Base-by-base conservation (phyloP, 2,329 filamentous ascomycete genomes). In the Fusarium subglutinans region DNA sequence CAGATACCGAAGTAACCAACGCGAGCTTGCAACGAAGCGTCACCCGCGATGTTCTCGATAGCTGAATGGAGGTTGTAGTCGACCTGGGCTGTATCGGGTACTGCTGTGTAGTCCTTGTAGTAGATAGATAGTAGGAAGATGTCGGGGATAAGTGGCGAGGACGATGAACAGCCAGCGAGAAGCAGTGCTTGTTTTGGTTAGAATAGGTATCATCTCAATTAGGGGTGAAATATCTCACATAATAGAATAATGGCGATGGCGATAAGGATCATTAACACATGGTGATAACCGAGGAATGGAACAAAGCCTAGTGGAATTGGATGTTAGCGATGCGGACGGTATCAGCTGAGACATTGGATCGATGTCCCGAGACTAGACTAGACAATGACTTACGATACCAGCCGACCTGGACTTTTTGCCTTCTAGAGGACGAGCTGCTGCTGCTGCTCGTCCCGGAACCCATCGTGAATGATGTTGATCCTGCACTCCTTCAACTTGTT, bases 101-200 rank as follows among this genome's bases (percentile, higher is more conserved):
- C 87, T 7, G 96, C 94, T 26, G 91, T 90, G 85, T 98, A 98
- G 72, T 90, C 87, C 82, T 97, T 87, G 86, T 98, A 99, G 90
- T 97, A 98, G 79, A 99, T 90, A n/a, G 95, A 98, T 75, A 99
- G 94, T 77, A 99, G 91, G 88, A 98, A 99, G 84, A 99, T 98
- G 81, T 92, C 91, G 33, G 96, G 96, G 78, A 99, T 98, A 63
- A 97, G 87, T 5, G 96, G 96, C 58, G 96, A 98, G 45, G 96
- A 98, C 15, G 96, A 98, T 9, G 96, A 98, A 84, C 96, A 99
- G 79, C 96, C 96, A 80, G 96, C 96, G 76, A 99, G 87, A 79
- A 99, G 86, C 74, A 99, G 90, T 78, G 96, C 95, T 98, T 43
- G 14, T 9, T 15, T 41, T 20, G 11, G 60, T 75, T 63, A 75